Percentiles rank a stretch among this genome's conserved stretches.
Conservation (phyloP, 257 asterid genomes). For the Solanum arcanum region DNA sequence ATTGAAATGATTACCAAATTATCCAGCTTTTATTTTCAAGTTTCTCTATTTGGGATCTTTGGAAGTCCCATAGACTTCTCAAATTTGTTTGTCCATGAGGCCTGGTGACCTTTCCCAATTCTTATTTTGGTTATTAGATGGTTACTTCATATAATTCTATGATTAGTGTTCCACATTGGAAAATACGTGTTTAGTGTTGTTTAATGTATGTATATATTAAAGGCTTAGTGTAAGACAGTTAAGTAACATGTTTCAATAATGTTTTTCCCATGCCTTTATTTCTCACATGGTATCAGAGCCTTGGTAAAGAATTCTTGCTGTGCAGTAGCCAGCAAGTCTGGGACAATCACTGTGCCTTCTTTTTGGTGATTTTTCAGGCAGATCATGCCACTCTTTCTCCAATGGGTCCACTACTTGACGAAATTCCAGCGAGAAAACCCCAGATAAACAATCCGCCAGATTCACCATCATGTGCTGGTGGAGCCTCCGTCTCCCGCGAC, state of each 20-base stretch:
- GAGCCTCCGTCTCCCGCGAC: neutral
- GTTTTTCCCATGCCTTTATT: neutral
- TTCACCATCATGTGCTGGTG: neutral
- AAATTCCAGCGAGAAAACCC: neutral
- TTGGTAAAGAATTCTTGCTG: neutral
- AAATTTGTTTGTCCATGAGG: conserved; percentile 1
- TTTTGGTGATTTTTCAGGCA: neutral
- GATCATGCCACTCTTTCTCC: neutral
- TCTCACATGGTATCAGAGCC: neutral
- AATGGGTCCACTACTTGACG: neutral
- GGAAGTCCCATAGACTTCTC: neutral
- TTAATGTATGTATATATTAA: neutral
- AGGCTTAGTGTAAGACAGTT: neutral
- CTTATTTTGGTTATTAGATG: neutral
- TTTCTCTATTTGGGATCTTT: neutral
- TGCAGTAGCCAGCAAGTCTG: neutral
- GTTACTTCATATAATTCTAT: neutral
- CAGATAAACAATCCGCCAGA: neutral
- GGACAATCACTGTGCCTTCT: neutral
- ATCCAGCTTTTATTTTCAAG: neutral
- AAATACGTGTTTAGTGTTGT: neutral
- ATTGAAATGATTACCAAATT: neutral
- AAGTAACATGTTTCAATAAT: neutral
- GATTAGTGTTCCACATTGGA: neutral
- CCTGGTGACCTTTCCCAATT: neutral